Percentiles rank a stretch among this genome's conserved stretches.
Conservation (phyloP, 345 rosid genomes). For the Hirschfeldia incana region DNA sequence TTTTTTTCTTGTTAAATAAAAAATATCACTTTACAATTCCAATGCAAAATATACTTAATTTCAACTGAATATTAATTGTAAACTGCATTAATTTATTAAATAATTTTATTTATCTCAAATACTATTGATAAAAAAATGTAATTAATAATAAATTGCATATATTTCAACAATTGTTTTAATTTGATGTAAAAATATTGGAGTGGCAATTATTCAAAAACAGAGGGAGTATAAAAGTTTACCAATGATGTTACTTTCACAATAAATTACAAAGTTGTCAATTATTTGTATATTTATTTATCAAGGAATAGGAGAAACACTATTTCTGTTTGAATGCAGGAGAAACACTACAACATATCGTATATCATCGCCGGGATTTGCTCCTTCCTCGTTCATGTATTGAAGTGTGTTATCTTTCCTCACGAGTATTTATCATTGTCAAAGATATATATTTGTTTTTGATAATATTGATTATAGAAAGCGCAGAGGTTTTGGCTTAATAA, state of each 20-base stretch:
- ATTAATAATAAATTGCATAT: no score
- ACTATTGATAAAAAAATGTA: no score
- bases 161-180: no score
- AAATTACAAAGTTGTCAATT: not conserved
- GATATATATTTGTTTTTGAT: not conserved
- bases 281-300: not conserved
- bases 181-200: no score
- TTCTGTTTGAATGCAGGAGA: conserved; percentile 2
- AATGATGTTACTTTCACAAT: not conserved
- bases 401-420: not conserved
- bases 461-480: not conserved
- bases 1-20: no score
- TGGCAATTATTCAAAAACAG: no score
- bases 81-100: no score
- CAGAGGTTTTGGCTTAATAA: not conserved
- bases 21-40: no score
- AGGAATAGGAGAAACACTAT: not conserved
- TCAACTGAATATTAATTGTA: no score
- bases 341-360: not conserved
- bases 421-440: not conserved
- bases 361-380: conserved; percentile 12
- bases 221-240: not conserved
- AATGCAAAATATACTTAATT: no score
- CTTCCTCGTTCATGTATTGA: conserved; percentile 20
- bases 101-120: no score